Evolutionary conservation across 257 asterid species (phyloP).

Genomic region (Solanum bukasovii): DNA sequence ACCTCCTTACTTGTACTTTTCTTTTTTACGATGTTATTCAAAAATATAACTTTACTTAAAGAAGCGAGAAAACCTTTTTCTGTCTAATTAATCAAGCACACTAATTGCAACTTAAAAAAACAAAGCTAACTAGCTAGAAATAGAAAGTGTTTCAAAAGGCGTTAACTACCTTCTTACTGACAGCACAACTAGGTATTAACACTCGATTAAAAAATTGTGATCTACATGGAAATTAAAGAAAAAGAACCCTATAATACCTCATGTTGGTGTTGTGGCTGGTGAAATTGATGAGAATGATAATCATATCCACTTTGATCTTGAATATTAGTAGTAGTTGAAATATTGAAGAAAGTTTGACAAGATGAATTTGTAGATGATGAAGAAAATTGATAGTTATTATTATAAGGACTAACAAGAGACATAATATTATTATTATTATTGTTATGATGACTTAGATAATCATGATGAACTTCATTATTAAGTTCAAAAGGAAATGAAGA

Average conservation of each 20-base stretch:
- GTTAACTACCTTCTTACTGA: background rate
- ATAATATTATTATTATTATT: background rate
- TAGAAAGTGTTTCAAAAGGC: background rate
- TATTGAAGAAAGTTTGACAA: conserved; percentile 10
- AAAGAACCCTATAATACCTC: conserved; percentile 22
- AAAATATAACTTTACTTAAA: background rate
- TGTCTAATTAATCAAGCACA: background rate
- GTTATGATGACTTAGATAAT: background rate
- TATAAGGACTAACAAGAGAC: conserved; percentile 6
- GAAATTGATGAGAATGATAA: conserved; percentile 14
- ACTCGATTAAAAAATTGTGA: background rate
- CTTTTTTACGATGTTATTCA: background rate
- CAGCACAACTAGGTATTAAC: background rate
- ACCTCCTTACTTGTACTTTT: background rate
- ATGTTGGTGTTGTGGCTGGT: conserved; percentile 20
- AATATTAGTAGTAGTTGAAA: conserved; percentile 17
- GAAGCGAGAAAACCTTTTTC: background rate
- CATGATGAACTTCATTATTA: conserved; percentile 12
- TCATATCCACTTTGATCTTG: conserved; percentile 27
- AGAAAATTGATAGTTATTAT: conserved; percentile 10
- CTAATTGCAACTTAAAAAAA: background rate
- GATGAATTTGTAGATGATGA: conserved; percentile 27
- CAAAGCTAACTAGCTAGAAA: background rate
- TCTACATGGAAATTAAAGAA: background rate
- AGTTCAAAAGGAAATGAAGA: conserved; percentile 28